Conservation (phyloP, 192 early-diverging fungal genomes). For the Phlyctochytrium arcticum region DNA sequence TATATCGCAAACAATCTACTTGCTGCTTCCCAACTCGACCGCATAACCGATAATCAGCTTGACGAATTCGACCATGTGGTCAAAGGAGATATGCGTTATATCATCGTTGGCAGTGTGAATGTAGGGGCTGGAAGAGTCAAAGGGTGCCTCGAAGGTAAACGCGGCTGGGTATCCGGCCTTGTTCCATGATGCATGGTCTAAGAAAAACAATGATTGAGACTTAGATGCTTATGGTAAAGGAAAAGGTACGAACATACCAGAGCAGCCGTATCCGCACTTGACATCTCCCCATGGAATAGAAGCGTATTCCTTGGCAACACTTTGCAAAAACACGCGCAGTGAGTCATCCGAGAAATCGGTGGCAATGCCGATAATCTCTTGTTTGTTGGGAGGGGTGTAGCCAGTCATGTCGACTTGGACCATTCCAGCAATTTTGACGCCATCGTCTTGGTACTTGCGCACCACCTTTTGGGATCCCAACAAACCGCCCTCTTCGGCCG, state of each 20-base stretch:
- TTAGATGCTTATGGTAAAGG: not conserved
- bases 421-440: slow-evolving; percentile 66
- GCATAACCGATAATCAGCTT: slow-evolving; percentile 81
- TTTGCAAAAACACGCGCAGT: slow-evolving; percentile 44
- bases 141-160: slow-evolving; percentile 59
- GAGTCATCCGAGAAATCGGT: slow-evolving; percentile 73
- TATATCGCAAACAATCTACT: too few species aligned
- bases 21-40: slow-evolving; percentile 55
- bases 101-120: slow-evolving; percentile 84
- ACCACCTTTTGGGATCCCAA: slow-evolving; percentile 86
- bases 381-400: slow-evolving; percentile 55
- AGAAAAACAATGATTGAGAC: slow-evolving; percentile 41
- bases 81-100: slow-evolving; percentile 70
- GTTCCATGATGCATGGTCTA: slow-evolving; percentile 89
- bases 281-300: slow-evolving; percentile 64
- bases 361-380: slow-evolving; percentile 65
- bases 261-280: slow-evolving; percentile 77
- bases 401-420: slow-evolving; percentile 96
- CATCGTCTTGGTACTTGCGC: slow-evolving; percentile 55
- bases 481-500: slow-evolving; percentile 71
- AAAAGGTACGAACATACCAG: not conserved
- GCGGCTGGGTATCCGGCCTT: slow-evolving; percentile 82
- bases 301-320: slow-evolving; percentile 61
- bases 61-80: slow-evolving; percentile 86
- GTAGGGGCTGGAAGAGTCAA: slow-evolving; percentile 48